Conservation (phyloP, 2,329 filamentous ascomycete genomes). For the Aspergillus cejpii region DNA sequence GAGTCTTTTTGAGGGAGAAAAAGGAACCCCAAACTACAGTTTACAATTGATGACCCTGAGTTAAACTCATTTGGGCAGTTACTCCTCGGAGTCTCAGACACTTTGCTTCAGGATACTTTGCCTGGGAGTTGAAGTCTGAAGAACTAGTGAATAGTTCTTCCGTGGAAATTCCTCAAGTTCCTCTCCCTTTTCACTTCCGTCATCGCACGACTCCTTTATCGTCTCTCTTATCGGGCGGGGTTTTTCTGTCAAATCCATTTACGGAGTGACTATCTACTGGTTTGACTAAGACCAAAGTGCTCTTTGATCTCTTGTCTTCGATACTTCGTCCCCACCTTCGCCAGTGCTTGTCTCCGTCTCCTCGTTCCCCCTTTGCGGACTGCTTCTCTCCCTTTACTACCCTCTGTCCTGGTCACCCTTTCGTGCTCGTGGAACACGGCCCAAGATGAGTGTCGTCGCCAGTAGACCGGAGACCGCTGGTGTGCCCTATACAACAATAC, state of each 20-base stretch:
- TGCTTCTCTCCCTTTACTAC: constrained; percentile 4
- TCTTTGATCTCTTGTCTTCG: not conserved
- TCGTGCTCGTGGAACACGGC: constrained; percentile 14
- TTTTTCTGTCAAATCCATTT: too few species aligned
- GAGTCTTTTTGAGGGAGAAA: not conserved
- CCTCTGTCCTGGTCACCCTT: constrained; percentile 4
- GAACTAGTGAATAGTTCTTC: constrained; percentile 11
- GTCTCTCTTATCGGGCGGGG: not conserved
- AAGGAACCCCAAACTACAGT: not conserved
- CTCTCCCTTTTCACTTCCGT: not conserved
- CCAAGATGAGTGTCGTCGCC: constrained; percentile 38
- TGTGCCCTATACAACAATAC: constrained; percentile 27
- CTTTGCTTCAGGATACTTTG: too few species aligned
- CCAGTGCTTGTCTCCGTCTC: not conserved
- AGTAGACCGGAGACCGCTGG: constrained; percentile 33
- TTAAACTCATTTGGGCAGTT: not conserved
- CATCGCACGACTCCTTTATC: constrained; percentile 1
- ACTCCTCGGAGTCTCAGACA: too few species aligned
- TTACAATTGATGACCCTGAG: not conserved
- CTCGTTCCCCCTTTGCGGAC: constrained; percentile 3
- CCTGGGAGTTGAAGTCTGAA: too few species aligned
- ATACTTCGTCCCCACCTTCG: not conserved
- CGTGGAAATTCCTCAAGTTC: constrained; percentile 11
- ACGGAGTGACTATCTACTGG: not conserved
- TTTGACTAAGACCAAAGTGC: not conserved